A percentile compares a stretch with the other conserved stretches of the same genome.
Conservation (phyloP, 495 filamentous ascomycete genomes). For the Trichocladium uniseriatum region DNA sequence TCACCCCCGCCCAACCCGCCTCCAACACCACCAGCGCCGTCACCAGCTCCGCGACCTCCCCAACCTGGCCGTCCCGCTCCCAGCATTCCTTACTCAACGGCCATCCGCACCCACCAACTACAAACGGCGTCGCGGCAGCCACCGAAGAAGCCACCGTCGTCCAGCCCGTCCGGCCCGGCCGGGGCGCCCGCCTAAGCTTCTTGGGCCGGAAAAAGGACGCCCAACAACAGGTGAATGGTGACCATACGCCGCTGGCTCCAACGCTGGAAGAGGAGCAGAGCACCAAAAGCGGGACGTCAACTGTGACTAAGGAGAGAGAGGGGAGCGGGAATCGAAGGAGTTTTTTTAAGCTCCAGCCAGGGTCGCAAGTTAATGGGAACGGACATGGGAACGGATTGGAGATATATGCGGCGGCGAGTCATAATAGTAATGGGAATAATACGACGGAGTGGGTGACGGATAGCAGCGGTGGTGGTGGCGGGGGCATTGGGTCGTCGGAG, state of each 20-base stretch:
- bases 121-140: constrained; percentile 23
- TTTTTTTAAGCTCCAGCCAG: no score
- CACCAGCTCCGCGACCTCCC: constrained; percentile 35
- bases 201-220: constrained; percentile 36
- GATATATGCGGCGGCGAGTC: no score
- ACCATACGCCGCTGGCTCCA: background rate
- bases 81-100: constrained; percentile 21
- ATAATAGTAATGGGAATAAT: no score
- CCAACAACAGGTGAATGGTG: constrained; percentile 5
- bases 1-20: constrained; percentile 34
- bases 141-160: constrained; percentile 32
- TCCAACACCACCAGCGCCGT: constrained; percentile 25
- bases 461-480: no score
- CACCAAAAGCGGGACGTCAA: background rate
- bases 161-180: constrained; percentile 32
- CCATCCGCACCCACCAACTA: constrained; percentile 15
- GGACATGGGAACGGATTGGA: background rate
- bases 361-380: background rate
- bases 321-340: background rate
- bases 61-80: constrained; percentile 32
- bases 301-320: constrained; percentile 21
- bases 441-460: no score
- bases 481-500: no score
- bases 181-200: constrained; percentile 41
- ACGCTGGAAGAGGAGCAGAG: constrained; percentile 7